Conservation (phyloP, 2,329 filamentous ascomycete genomes). For the Byssothecium circinans region DNA sequence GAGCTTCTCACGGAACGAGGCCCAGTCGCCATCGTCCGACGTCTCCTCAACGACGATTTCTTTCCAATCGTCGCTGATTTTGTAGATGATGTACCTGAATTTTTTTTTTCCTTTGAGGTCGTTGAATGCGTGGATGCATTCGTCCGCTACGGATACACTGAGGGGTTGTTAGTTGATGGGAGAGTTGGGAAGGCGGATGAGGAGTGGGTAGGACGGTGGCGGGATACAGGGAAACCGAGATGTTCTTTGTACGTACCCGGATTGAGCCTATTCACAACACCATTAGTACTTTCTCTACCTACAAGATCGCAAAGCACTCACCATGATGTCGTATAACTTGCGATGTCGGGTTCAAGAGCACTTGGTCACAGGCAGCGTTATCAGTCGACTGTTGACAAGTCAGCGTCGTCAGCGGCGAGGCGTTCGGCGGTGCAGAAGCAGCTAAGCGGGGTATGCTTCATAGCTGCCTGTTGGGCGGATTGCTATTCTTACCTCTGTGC, state of each 20-base stretch:
- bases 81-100: conserved; percentile 83
- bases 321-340: conserved; percentile 37
- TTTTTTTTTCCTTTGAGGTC: conserved; percentile 80
- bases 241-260: conserved; percentile 43
- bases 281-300: background rate
- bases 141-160: conserved; percentile 72
- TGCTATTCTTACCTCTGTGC: conserved; percentile 30
- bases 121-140: conserved; percentile 72
- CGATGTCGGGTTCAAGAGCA: conserved; percentile 16
- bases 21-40: conserved; percentile 68
- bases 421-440: background rate
- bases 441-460: background rate
- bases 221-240: background rate
- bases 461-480: conserved; percentile 20
- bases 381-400: conserved; percentile 38
- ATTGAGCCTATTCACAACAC: conserved; percentile 42
- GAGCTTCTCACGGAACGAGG: conserved; percentile 74
- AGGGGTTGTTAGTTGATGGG: conserved; percentile 17
- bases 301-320: conserved; percentile 19
- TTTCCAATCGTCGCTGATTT: conserved; percentile 81
- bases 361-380: conserved; percentile 32
- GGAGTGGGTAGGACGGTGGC: too few species aligned
- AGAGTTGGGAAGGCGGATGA: background rate
- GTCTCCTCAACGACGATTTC: conserved; percentile 79
- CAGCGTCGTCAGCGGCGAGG: conserved; percentile 39